A percentile compares a stretch with the other conserved stretches of the same genome.
These are phyloP conservation scores for Lolium perenne DNA, from an alignment of 176 grass and related monocot species.

Conservation along the genomic window DNA sequence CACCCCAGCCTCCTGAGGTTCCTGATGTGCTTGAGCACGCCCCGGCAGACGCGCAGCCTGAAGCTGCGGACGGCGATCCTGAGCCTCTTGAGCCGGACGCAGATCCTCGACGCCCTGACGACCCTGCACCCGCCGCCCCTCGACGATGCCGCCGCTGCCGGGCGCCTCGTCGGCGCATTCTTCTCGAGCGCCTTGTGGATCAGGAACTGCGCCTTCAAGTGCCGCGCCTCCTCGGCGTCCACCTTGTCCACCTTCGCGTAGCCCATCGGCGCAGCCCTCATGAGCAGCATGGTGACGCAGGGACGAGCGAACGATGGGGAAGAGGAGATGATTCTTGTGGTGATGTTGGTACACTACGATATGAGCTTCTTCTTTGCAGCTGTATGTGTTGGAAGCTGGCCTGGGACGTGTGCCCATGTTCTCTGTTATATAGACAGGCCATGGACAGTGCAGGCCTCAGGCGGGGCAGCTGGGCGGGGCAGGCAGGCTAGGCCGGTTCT, in stretches of 20 bases:
- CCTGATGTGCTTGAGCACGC: slow-evolving; percentile 45
- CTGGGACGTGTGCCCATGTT: slow-evolving; percentile 34
- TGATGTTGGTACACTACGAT: not conserved
- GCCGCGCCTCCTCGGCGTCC: slow-evolving; percentile 57
- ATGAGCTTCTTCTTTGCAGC: slow-evolving; percentile 45
- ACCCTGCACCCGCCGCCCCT: slow-evolving; percentile 9
- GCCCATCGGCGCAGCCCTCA: slow-evolving; percentile 44
- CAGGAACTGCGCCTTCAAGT: slow-evolving; percentile 67
- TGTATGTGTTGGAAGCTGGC: slow-evolving; percentile 18
- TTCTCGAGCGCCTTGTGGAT: slow-evolving; percentile 73
- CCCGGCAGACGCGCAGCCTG: slow-evolving; percentile 46
- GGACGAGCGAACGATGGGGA: not conserved
- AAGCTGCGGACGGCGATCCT: slow-evolving; percentile 44
- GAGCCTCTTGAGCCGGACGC: slow-evolving; percentile 58
- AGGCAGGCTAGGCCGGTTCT: slow-evolving; percentile 42
- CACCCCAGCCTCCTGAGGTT: slow-evolving; percentile 40
- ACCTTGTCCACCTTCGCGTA: slow-evolving; percentile 78
- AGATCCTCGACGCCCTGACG: slow-evolving; percentile 34
- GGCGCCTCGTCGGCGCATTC: slow-evolving; percentile 8
- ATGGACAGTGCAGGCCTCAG: not conserved
- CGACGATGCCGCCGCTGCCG: slow-evolving; percentile 17
- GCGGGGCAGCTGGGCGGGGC: slow-evolving; percentile 25
- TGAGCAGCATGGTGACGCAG: slow-evolving; percentile 29
- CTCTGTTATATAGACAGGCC: slow-evolving; percentile 43
- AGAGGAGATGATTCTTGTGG: not conserved